Evolutionary conservation across 805 yeast genomes (phyloP).

Genomic region (Starmera dryadoides): DNA sequence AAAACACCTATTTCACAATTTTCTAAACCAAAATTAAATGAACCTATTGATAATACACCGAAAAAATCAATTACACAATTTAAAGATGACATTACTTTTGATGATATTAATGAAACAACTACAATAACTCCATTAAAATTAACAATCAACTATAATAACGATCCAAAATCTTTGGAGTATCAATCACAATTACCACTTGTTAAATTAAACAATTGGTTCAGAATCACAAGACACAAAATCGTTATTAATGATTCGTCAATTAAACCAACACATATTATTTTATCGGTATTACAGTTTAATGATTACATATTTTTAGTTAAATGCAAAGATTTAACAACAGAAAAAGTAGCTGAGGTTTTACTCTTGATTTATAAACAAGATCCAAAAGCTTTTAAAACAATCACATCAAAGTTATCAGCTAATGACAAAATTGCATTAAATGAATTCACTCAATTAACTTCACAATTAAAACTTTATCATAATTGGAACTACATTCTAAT

Average conservation of each 20-base stretch:
- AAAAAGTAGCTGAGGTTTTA: background rate
- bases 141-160: background rate
- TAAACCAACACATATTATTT: background rate
- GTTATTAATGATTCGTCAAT: background rate
- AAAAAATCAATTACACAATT: background rate
- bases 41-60: background rate
- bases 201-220: slow-evolving; percentile 16
- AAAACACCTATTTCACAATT: background rate
- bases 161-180: background rate
- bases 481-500: background rate
- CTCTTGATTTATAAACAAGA: background rate
- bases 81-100: background rate
- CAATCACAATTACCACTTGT: slow-evolving; percentile 10
- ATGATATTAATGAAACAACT: background rate
- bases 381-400: background rate
- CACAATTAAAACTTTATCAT: background rate
- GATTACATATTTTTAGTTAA: background rate
- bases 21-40: background rate
- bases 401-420: background rate
- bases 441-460: background rate
- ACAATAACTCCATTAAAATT: background rate
- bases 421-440: background rate
- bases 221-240: slow-evolving; percentile 1
- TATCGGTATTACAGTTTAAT: background rate
- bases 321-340: background rate